phyloP scores from a whole-genome alignment of 495 filamentous ascomycete species.

The Penicillium goetzii region DNA sequence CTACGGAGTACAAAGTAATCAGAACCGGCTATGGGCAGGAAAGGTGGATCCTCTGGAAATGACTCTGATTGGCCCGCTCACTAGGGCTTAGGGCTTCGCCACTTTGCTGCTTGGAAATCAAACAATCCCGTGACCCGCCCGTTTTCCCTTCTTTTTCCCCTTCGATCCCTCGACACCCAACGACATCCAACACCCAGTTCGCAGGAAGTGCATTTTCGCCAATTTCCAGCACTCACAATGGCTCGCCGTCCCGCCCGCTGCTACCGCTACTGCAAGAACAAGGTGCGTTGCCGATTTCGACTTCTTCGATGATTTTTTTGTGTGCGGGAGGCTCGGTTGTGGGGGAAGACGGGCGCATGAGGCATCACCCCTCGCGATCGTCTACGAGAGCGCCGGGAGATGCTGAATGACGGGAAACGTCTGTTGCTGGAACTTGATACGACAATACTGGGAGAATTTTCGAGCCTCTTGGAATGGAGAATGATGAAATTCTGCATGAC shows the following conservation, averaged over 20 bases:
- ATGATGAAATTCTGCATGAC: neutral
- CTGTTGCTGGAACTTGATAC: neutral
- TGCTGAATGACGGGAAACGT: neutral
- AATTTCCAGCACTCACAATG: conserved; percentile 79
- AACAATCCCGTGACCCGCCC: conserved; percentile 43
- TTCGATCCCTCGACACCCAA: conserved; percentile 44
- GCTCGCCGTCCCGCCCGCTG: conserved; percentile 97
- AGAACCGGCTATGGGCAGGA: conserved; percentile 18
- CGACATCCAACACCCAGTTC: conserved; percentile 49
- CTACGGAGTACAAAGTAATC: neutral
- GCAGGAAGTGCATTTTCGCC: conserved; percentile 59
- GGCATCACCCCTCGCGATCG: conserved; percentile 18
- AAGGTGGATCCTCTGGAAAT: conserved; percentile 23
- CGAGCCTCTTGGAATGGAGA: neutral
- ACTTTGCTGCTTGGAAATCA: conserved; percentile 58
- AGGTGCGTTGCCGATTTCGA: conserved; percentile 65
- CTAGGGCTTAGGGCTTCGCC: conserved; percentile 54
- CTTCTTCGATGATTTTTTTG: conserved; percentile 36
- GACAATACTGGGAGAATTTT: neutral
- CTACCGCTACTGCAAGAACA: conserved; percentile 99
- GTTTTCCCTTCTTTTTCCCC: conserved; percentile 42
- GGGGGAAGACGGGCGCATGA: conserved; percentile 23
- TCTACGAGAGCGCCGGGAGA: neutral
- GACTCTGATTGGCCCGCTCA: conserved; percentile 36
- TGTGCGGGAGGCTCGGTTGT: conserved; percentile 40